These are phyloP conservation scores for Pleurotus tuoliensis DNA, from an alignment of 768 basidiomycete species.

Conservation along the genomic window DNA sequence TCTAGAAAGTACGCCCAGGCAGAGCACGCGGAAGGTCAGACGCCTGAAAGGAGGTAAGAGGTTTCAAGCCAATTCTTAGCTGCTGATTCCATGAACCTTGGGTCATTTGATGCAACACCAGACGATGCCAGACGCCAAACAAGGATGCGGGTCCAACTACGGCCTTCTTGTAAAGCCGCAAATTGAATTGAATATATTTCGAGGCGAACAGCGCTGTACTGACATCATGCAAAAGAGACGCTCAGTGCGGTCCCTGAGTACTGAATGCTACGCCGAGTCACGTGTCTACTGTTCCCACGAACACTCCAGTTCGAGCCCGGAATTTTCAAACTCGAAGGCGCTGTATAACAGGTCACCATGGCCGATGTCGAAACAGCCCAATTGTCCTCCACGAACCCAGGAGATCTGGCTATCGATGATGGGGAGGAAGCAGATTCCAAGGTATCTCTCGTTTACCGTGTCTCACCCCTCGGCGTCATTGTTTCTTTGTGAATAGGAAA, in stretches of 20 bases:
- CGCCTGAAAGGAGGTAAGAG: background rate
- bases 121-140: too few relatives aligned
- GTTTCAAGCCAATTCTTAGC: background rate
- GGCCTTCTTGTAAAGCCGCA: too few relatives aligned
- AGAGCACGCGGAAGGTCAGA: conserved; percentile 6
- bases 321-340: conserved; percentile 13
- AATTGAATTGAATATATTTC: too few relatives aligned
- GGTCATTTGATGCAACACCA: background rate
- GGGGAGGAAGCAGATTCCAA: conserved; percentile 63
- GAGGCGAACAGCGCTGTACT: too few relatives aligned
- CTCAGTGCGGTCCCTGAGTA: too few relatives aligned
- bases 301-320: conserved; percentile 9
- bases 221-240: too few relatives aligned
- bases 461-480: conserved; percentile 9
- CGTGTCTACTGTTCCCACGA: conserved; percentile 15
- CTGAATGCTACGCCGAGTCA: conserved; percentile 6
- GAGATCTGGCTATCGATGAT: conserved; percentile 46
- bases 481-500: conserved; percentile 53
- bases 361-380: conserved; percentile 40
- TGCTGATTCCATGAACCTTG: conserved; percentile 1
- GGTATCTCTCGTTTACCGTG: conserved; percentile 26
- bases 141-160: too few relatives aligned
- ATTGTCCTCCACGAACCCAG: background rate
- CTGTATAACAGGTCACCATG: conserved; percentile 31
- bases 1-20: background rate